Percentiles rank a stretch among this genome's conserved stretches.
Conservation (phyloP, 768 basidiomycete species). For the Artomyces pyxidatus region DNA sequence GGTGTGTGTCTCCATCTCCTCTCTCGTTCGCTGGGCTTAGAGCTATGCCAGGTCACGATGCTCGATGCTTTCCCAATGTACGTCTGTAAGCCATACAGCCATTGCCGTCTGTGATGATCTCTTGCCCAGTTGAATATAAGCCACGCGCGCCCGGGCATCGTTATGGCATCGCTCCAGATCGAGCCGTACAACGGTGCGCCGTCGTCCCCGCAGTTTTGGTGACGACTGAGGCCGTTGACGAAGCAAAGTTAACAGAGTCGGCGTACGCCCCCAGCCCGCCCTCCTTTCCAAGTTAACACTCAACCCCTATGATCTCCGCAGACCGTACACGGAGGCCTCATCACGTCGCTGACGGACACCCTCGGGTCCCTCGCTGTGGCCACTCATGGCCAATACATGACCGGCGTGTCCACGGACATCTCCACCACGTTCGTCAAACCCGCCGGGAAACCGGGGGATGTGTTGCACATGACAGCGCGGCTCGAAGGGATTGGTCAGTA, state of each 20-base stretch:
- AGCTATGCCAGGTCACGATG: slow-evolving; percentile 56
- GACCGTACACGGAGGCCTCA: slow-evolving; percentile 74
- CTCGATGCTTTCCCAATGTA: slow-evolving; percentile 74
- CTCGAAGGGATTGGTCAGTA: slow-evolving; percentile 60
- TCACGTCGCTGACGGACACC: slow-evolving; percentile 78
- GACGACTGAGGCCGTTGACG: neutral
- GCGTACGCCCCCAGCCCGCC: slow-evolving; percentile 38
- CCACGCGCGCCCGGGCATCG: slow-evolving; percentile 60
- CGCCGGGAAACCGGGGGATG: slow-evolving; percentile 63
- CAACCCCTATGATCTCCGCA: slow-evolving; percentile 10
- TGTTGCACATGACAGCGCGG: slow-evolving; percentile 52
- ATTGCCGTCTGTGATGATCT: neutral
- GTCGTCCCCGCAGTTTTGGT: neutral
- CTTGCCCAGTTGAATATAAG: slow-evolving; percentile 50
- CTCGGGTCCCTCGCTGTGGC: slow-evolving; percentile 81
- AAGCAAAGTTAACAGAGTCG: slow-evolving; percentile 67
- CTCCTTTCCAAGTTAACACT: neutral
- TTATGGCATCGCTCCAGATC: slow-evolving; percentile 63
- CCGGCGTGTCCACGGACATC: slow-evolving; percentile 81
- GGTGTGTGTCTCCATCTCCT: slow-evolving; percentile 31
- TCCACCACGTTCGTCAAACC: slow-evolving; percentile 71
- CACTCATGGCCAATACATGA: slow-evolving; percentile 77
- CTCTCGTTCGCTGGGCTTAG: slow-evolving; percentile 4
- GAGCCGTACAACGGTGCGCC: slow-evolving; percentile 65
- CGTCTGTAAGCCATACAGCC: slow-evolving; percentile 15